These are phyloP conservation scores for Macrolepiota fuliginosa DNA, from an alignment of 768 basidiomycete genomes.

Conservation along the genomic window DNA sequence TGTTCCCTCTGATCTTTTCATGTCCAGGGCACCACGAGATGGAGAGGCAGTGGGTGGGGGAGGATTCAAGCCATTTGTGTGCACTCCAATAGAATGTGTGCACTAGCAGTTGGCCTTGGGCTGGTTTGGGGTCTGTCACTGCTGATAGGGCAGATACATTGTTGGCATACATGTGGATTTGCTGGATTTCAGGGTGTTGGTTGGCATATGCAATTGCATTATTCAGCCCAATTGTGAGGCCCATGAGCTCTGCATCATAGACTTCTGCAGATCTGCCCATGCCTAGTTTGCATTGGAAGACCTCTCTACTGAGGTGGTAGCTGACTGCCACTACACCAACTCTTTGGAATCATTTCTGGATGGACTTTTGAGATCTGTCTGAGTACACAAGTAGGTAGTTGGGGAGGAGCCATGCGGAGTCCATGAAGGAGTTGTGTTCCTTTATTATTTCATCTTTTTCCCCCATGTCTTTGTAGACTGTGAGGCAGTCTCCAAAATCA, in stretches of 20 bases:
- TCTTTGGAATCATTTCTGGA: neutral
- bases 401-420: neutral
- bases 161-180: slow-evolving; percentile 24
- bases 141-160: slow-evolving; percentile 19
- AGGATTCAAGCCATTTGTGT: slow-evolving; percentile 10
- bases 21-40: slow-evolving; percentile 17
- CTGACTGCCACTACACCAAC: neutral
- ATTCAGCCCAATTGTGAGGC: no score
- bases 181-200: slow-evolving; percentile 3
- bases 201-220: neutral
- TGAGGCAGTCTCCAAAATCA: neutral
- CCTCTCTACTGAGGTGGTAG: neutral
- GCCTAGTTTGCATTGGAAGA: neutral
- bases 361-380: slow-evolving; percentile 16
- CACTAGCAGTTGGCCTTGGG: slow-evolving; percentile 18
- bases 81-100: slow-evolving; percentile 15
- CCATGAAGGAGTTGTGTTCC: slow-evolving; percentile 5
- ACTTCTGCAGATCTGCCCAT: slow-evolving; percentile 2
- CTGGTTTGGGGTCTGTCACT: slow-evolving; percentile 18
- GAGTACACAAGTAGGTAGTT: slow-evolving; percentile 14
- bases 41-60: slow-evolving; percentile 6
- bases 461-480: neutral
- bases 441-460: slow-evolving; percentile 3
- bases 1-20: neutral
- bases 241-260: slow-evolving; percentile 6